phyloP scores from a whole-genome alignment of 371 early-diverging fungal genomes.

The Smittium culicis region DNA sequence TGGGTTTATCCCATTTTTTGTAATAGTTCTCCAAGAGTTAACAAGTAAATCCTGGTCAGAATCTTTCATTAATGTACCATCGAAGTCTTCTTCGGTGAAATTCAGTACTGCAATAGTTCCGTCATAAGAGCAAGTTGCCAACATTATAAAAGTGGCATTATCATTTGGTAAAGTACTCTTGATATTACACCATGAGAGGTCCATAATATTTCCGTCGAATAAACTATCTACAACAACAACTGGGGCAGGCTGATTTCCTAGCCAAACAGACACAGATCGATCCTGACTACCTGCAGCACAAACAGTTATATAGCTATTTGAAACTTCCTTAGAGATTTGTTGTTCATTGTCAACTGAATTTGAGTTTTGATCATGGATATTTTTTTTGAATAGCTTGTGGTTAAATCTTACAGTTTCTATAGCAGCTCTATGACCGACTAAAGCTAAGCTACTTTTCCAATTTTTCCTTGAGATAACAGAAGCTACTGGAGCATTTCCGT shows the following conservation, averaged over 20 bases:
- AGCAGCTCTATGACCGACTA: constrained; percentile 80
- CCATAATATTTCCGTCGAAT: constrained; percentile 71
- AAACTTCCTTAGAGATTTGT: constrained; percentile 10
- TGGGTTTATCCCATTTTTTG: constrained; percentile 44
- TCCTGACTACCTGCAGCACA: constrained; percentile 90
- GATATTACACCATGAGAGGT: constrained; percentile 62
- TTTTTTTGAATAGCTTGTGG: constrained; percentile 52
- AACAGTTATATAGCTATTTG: constrained; percentile 34
- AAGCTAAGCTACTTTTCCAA: constrained; percentile 64
- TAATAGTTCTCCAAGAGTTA: constrained; percentile 32
- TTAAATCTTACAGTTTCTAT: constrained; percentile 82
- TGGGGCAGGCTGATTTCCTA: constrained; percentile 55
- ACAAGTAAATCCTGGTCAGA: constrained; percentile 51
- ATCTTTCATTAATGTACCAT: constrained; percentile 39
- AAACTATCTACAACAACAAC: constrained; percentile 57
- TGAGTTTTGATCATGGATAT: constrained; percentile 8
- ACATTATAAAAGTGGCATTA: constrained; percentile 60
- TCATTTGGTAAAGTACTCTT: constrained; percentile 12
- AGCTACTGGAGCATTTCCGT: constrained; percentile 64
- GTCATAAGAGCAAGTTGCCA: constrained; percentile 85
- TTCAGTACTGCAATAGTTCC: constrained; percentile 68
- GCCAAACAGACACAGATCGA: constrained; percentile 79
- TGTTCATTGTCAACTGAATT: constrained; percentile 13
- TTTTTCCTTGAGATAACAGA: constrained; percentile 61
- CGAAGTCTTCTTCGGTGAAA: constrained; percentile 48